These are phyloP conservation scores for Oenanthe sinensis DNA, from an alignment of 129 eudicot species.

Conservation along the genomic window DNA sequence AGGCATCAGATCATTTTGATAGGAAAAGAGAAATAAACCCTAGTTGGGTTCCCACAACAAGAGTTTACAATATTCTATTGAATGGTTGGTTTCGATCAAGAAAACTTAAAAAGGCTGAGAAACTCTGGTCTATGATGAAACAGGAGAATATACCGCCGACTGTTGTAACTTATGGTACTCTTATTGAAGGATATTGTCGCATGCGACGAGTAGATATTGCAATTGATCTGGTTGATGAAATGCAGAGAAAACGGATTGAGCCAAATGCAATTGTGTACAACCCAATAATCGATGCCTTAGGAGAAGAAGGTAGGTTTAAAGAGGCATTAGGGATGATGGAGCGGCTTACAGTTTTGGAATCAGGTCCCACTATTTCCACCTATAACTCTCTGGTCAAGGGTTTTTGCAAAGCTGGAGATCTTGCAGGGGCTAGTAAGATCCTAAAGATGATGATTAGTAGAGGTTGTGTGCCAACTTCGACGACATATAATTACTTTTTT, in stretches of 20 bases:
- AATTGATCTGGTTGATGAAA: conserved; percentile 36
- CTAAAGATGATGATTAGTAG: conserved; percentile 47
- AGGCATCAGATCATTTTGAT: conserved; percentile 31
- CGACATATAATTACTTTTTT: conserved; percentile 47
- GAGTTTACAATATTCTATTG: conserved; percentile 38
- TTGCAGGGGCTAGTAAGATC: conserved; percentile 47
- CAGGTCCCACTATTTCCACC: conserved; percentile 46
- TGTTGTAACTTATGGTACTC: conserved; percentile 45
- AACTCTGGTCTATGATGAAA: conserved; percentile 40
- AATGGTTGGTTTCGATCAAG: conserved; percentile 44
- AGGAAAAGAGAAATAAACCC: conserved; percentile 20
- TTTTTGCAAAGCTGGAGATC: conserved; percentile 51
- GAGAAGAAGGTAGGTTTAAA: conserved; percentile 44
- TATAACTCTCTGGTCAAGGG: conserved; percentile 53
- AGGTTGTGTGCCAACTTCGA: conserved; percentile 37
- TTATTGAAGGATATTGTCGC: conserved; percentile 49
- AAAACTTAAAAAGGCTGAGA: conserved; percentile 31
- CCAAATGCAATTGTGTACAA: conserved; percentile 42
- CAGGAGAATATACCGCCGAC: conserved; percentile 31
- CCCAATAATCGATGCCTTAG: conserved; percentile 44
- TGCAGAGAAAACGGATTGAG: conserved; percentile 33
- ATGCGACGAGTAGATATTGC: conserved; percentile 36
- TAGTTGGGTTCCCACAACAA: conserved; percentile 31
- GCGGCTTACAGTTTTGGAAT: conserved; percentile 32
- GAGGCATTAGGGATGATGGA: conserved; percentile 56